phyloP scores from a whole-genome alignment of 306 rosid species.

The Vicia villosa region DNA sequence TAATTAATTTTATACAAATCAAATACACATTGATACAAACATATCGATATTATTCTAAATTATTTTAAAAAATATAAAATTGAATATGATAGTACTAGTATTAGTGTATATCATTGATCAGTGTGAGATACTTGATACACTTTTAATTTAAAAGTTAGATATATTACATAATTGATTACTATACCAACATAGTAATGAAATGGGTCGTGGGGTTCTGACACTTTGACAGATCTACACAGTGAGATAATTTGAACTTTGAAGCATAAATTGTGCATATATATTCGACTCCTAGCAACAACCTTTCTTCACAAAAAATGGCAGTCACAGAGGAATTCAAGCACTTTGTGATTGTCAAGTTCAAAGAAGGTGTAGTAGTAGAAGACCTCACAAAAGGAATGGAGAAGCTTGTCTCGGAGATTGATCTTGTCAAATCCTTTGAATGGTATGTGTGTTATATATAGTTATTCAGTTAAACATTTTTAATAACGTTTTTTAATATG shows the following conservation, averaged over 20 bases:
- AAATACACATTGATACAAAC: too few relatives aligned
- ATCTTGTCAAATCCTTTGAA: conserved; percentile 76
- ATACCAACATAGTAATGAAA: conserved; percentile 37
- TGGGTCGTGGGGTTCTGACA: conserved; percentile 46
- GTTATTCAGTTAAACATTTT: too few relatives aligned
- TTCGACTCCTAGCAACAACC: conserved; percentile 12
- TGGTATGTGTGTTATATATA: conserved; percentile 50
- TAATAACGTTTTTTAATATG: too few relatives aligned
- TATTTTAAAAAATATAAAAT: too few relatives aligned
- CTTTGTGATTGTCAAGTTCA: conserved; percentile 82
- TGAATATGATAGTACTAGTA: too few relatives aligned
- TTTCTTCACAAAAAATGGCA: conserved; percentile 34
- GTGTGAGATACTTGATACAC: too few relatives aligned
- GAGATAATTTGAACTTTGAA: conserved; percentile 38
- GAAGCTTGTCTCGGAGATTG: conserved; percentile 72
- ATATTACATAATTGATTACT: conserved; percentile 33
- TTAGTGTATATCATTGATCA: too few relatives aligned
- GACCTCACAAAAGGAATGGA: conserved; percentile 72
- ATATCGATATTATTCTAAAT: too few relatives aligned
- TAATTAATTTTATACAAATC: too few relatives aligned
- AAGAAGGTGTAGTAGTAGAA: conserved; percentile 69
- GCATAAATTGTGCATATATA: conserved; percentile 42
- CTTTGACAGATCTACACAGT: conserved; percentile 42
- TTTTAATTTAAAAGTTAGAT: too few relatives aligned
- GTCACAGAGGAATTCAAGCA: conserved; percentile 85